These are phyloP conservation scores for Trichosporon inkin DNA, from an alignment of 1,284 basidiomycete species.

Conservation along the genomic window DNA sequence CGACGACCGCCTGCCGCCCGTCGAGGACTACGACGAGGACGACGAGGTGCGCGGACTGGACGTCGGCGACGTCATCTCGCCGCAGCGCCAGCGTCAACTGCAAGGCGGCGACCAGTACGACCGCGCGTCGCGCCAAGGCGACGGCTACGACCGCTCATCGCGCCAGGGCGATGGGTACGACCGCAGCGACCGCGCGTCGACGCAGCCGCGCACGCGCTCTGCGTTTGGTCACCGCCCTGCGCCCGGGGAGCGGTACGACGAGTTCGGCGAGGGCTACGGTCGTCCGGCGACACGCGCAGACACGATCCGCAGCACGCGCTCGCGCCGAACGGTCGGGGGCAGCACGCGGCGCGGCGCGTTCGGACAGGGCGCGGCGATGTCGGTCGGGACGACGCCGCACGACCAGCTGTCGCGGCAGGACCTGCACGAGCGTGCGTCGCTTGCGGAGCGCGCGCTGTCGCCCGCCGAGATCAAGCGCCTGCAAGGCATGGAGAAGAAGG, in stretches of 20 bases:
- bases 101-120: slow-evolving; percentile 25
- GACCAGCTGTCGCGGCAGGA: slow-evolving; percentile 47
- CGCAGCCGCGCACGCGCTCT: slow-evolving; percentile 29
- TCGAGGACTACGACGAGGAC: slow-evolving; percentile 14
- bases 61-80: slow-evolving; percentile 32
- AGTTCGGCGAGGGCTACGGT: slow-evolving; percentile 22
- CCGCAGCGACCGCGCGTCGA: slow-evolving; percentile 13
- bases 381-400: slow-evolving; percentile 46
- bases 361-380: slow-evolving; percentile 44
- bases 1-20: slow-evolving; percentile 19
- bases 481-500: slow-evolving; percentile 46
- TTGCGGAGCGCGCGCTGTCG: slow-evolving; percentile 41
- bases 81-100: slow-evolving; percentile 37
- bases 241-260: slow-evolving; percentile 30
- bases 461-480: slow-evolving; percentile 35
- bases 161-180: slow-evolving; percentile 20
- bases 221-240: slow-evolving; percentile 36
- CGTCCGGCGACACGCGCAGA: slow-evolving; percentile 26
- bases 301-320: slow-evolving; percentile 18
- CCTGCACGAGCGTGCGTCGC: slow-evolving; percentile 45
- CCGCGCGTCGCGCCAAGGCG: slow-evolving; percentile 5
- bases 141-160: slow-evolving; percentile 13
- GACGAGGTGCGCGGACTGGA: slow-evolving; percentile 21
- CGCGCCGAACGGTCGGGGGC: slow-evolving; percentile 18
- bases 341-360: slow-evolving; percentile 46